Evolutionary conservation across 2,329 filamentous ascomycete species (phyloP), one percentile per base, ranked within the genome.

Genomic region (Venturia carpophila): DNA sequence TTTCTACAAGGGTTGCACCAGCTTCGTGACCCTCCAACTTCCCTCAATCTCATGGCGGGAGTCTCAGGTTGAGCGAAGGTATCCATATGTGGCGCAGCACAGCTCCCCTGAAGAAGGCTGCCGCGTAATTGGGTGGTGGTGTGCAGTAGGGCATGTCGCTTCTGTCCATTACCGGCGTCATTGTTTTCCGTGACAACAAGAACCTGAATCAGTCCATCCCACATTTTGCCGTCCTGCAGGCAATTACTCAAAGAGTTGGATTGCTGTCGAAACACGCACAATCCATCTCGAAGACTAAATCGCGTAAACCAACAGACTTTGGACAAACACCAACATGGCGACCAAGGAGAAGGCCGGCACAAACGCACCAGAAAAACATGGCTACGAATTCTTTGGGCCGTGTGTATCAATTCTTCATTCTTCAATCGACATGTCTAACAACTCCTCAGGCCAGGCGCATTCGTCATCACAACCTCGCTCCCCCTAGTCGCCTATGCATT

Each of bases 401-500:
- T 76, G 73, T 68, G 75, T 73, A 49, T 37, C 19, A 45, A 52
- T 10, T 37, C 52, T 47, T 3, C 0, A 24, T 17, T 39, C 21
- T 10, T 43, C 30, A 58, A 37, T 37, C 9, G 15, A 37, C 27
- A 37, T 37, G 60, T 41, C 10, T 17, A 39, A 41, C 34, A 21
- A 43, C 21, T 19, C 52, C 60, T 45, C 19, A 95, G 92, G 64
- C 80, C 87, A 52, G 92, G 92, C 65, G 91, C 90, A 43, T 84
- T 88, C 67, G 83, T 79, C 67, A 90, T 97, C 72, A 89, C 89
- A 9, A 88, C 95, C 71, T 87, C 87, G 65, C 85, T 97, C 0
- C 93, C 93, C 0, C 67, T 92, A 52, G 82, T 92, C 68, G 84
- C 91, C 70, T 96, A 94, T 77, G 74, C 87, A 70, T 88, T 93